phyloP scores from a whole-genome alignment of 2,329 filamentous ascomycete genomes.

The Lasiodiplodia gonubiensis region DNA sequence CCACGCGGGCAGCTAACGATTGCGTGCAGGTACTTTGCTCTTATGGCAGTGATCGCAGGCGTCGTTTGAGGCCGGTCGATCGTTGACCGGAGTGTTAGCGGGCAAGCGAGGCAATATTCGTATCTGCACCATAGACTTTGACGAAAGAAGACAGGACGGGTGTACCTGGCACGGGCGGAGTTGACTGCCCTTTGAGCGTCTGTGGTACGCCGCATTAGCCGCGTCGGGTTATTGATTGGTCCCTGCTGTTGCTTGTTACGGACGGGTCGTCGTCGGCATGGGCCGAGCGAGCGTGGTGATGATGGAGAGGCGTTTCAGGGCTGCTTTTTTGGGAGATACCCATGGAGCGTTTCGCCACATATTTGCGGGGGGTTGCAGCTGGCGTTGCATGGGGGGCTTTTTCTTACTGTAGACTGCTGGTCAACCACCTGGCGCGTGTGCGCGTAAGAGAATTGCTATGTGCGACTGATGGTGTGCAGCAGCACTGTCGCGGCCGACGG shows the following conservation, averaged over 20 bases:
- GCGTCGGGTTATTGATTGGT: constrained; percentile 20
- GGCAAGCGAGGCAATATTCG: constrained; percentile 24
- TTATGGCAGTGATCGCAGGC: constrained; percentile 49
- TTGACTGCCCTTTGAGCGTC: constrained; percentile 19
- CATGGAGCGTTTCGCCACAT: constrained; percentile 26
- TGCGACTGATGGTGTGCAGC: constrained; percentile 13
- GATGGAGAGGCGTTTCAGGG: constrained; percentile 24
- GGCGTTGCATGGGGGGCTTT: constrained; percentile 18
- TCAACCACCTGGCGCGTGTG: neutral
- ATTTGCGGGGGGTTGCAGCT: constrained; percentile 16
- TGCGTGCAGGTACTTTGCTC: constrained; percentile 46
- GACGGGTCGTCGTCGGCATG: constrained; percentile 18
- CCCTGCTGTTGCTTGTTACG: constrained; percentile 26
- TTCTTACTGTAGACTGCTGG: constrained; percentile 3
- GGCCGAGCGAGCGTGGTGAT: constrained; percentile 20
- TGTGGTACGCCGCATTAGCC: constrained; percentile 18
- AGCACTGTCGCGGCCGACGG: constrained; percentile 1
- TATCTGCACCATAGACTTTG: constrained; percentile 18
- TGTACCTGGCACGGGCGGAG: constrained; percentile 11
- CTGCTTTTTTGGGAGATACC: constrained; percentile 25
- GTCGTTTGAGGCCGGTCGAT: constrained; percentile 31
- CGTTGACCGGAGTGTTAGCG: neutral
- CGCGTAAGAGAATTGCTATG: constrained; percentile 19
- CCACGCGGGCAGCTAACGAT: constrained; percentile 26
- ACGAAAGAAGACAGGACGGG: constrained; percentile 1